Conservation (phyloP, 2,329 filamentous ascomycete genomes). For the Arthrobotrys megalospora region DNA sequence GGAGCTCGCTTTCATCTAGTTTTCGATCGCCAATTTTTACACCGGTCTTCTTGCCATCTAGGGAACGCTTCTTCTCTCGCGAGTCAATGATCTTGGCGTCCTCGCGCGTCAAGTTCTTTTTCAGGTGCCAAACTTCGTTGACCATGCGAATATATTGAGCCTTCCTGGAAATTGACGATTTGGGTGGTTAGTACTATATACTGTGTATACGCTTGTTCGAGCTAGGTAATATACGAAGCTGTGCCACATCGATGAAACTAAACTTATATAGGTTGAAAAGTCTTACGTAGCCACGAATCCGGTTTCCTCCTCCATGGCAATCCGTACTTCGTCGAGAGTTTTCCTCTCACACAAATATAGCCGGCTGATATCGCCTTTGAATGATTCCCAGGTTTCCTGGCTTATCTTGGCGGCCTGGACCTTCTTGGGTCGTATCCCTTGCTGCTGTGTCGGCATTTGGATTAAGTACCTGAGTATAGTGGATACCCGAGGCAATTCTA, state of each 20-base stretch:
- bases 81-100: conserved; percentile 1
- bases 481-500: not conserved
- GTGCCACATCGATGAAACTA: not conserved
- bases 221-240: not conserved
- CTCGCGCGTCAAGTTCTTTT: conserved; percentile 9
- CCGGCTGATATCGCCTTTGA: conserved; percentile 9
- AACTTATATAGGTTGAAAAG: not conserved
- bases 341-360: conserved; percentile 9
- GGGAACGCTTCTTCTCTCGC: not conserved
- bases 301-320: not conserved
- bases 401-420: not conserved
- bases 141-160: conserved; percentile 29
- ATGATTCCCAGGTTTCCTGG: not conserved
- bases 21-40: not conserved
- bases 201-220: not conserved
- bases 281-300: conserved; percentile 24
- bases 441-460: not conserved
- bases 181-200: not conserved
- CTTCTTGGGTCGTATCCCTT: not conserved
- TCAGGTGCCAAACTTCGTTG: conserved; percentile 15
- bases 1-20: conserved; percentile 10
- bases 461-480: no score
- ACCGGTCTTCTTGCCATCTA: conserved; percentile 15
- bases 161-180: not conserved
- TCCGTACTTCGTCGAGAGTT: conserved; percentile 9